Evolutionary conservation across 371 early-diverging fungal genomes (phyloP), one percentile per base, ranked within the genome.

Genomic region (Mortierella sp.): DNA sequence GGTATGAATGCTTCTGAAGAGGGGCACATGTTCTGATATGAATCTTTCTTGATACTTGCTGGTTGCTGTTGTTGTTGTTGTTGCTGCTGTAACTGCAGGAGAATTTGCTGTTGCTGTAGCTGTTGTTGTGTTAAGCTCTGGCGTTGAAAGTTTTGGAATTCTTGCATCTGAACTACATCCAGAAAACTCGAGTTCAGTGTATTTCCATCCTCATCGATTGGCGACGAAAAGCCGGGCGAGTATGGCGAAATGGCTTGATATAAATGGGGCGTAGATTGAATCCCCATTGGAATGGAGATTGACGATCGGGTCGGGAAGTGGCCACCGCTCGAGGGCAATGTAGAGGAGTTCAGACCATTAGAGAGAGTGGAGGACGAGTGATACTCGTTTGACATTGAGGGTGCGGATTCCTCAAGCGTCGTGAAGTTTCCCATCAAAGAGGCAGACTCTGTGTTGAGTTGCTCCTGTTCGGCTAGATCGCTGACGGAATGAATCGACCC

Each of bases 351-450:
- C 9, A 30, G 24, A 32, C 51, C 22, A 43, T 2, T 18, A 8
- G 62, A 32, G 28, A 26, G 49, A 43, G 26, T 1, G 10, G 59
- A 18, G 12, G 37, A 32, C n/a, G 63, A 11, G 9, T 32, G 60
- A 14, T 49, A 58, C 8, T 45, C 73, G 11, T 60, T 59, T 35
- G 62, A 30, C 11, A 66, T 49, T 5, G 75, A 70, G 8, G 66
- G 37, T 49, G 62, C 55, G n/a, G 73, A 39, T 24, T 69, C 78
- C 5, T 78, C 78, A 24, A 73, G 30, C 0, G 77, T 72, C 3
- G 78, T 72, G 20, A 72, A 78, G 45, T 40, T 65, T 28, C 72
- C 73, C 66, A 78, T 18, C 57, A 77, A 39, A 5, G 77, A 67
- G 2, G 24, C 63, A 1, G 72, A 64, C 5, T 77, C 72, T 3